Conservation (phyloP, 2,329 filamentous ascomycete species). For the Alternaria gaisen region DNA sequence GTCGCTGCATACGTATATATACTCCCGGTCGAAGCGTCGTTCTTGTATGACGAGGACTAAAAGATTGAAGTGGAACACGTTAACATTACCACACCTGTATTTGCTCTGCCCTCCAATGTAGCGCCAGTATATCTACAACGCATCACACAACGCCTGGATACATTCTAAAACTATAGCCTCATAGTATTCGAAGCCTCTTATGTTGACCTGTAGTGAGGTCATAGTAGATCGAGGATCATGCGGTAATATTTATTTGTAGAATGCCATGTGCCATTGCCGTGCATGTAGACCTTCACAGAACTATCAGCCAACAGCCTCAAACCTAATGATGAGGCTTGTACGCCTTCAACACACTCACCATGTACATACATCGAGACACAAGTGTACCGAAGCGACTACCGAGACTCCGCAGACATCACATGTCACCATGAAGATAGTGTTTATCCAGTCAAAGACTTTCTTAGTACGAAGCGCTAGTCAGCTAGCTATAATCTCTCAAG, state of each 20-base stretch:
- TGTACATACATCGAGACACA: not conserved
- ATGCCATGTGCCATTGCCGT: not conserved
- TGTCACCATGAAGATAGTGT: not conserved
- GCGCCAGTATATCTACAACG: not conserved
- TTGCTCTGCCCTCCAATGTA: not conserved
- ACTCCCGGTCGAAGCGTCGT: not conserved
- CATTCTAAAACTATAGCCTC: not conserved
- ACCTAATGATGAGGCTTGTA: not conserved
- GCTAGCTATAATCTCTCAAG: slow-evolving; percentile 13
- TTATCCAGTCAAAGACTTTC: not conserved
- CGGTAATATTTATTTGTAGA: not conserved
- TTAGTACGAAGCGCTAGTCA: slow-evolving; percentile 16
- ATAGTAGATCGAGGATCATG: not conserved
- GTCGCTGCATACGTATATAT: not conserved
- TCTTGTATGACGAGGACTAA: not conserved
- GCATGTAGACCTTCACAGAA: not conserved
- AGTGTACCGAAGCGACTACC: not conserved
- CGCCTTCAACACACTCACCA: not conserved
- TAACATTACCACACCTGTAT: not conserved
- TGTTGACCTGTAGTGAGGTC: not conserved
- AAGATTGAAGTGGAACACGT: not conserved
- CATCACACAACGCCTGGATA: not conserved
- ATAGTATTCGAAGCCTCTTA: not conserved
- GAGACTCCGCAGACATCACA: not conserved
- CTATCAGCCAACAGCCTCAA: not conserved